These are phyloP conservation scores for Roridomyces roridus DNA, from an alignment of 768 basidiomycete species.

Conservation along the genomic window DNA sequence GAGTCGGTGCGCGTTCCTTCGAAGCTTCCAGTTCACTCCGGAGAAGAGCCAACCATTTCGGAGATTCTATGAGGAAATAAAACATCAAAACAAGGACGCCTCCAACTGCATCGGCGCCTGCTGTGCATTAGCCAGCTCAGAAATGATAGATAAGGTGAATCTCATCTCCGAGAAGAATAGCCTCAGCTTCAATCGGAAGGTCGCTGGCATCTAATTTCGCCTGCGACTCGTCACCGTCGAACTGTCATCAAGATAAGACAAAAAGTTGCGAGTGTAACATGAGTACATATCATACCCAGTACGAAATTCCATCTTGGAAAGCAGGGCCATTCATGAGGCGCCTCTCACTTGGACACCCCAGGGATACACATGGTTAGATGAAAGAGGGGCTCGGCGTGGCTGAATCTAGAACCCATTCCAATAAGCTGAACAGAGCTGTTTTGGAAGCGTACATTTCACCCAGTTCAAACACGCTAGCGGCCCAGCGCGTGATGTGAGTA, in stretches of 20 bases:
- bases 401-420: not conserved
- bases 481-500: not conserved
- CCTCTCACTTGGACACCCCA: not conserved
- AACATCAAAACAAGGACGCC: not conserved
- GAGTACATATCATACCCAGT: conserved; percentile 3
- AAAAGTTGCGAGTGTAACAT: not conserved
- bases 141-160: not conserved
- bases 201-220: not conserved
- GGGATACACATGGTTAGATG: not conserved
- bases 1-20: not conserved
- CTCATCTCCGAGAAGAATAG: not conserved
- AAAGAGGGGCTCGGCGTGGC: conserved; percentile 10
- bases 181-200: not conserved
- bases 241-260: not conserved
- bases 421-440: not conserved
- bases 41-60: conserved; percentile 73
- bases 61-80: not conserved
- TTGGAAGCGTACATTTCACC: not conserved
- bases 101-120: not conserved
- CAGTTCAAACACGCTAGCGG: not conserved
- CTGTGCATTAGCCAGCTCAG: not conserved
- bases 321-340: conserved; percentile 4
- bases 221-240: not conserved
- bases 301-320: conserved; percentile 9
- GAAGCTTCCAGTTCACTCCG: conserved; percentile 55